Evolutionary conservation across 192 early-diverging fungal species (phyloP).

Genomic region (Coemansia sp.): DNA sequence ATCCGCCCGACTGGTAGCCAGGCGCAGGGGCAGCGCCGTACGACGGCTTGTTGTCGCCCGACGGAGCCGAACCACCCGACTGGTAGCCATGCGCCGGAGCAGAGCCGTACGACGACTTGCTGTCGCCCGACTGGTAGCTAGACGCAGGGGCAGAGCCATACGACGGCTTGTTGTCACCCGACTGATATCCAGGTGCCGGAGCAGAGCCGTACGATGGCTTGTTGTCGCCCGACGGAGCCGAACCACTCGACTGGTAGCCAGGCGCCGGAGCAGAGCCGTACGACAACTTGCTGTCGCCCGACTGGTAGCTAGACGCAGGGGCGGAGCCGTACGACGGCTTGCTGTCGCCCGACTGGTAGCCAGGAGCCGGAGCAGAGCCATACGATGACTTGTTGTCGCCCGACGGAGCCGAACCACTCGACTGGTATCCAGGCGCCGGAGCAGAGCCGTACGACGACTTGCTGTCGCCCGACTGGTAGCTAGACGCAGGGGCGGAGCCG

Average conservation of each 20-base stretch:
- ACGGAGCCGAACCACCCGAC: not conserved
- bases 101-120: not conserved
- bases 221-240: not conserved
- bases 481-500: not conserved
- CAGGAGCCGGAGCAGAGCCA: not conserved
- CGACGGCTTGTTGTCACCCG: constrained; percentile 1
- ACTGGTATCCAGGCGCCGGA: not conserved
- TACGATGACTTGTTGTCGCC: not conserved
- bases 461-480: not conserved
- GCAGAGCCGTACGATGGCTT: constrained; percentile 3
- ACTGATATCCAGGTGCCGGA: not conserved
- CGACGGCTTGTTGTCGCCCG: not conserved
- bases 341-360: not conserved
- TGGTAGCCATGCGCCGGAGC: constrained; percentile 1
- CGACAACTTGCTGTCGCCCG: not conserved
- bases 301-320: not conserved
- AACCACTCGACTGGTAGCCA: constrained; percentile 1
- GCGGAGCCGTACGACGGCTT: not conserved
- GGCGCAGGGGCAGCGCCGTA: constrained; percentile 5
- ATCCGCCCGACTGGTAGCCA: constrained; percentile 2
- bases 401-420: constrained; percentile 1
- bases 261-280: constrained; percentile 4
- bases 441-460: constrained; percentile 3
- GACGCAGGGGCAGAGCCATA: not conserved
- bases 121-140: constrained; percentile 1